A percentile compares a stretch with the other conserved stretches of the same genome.
phyloP scores from a whole-genome alignment of 2,329 filamentous ascomycete genomes.

The Aspergillus ibericus region DNA sequence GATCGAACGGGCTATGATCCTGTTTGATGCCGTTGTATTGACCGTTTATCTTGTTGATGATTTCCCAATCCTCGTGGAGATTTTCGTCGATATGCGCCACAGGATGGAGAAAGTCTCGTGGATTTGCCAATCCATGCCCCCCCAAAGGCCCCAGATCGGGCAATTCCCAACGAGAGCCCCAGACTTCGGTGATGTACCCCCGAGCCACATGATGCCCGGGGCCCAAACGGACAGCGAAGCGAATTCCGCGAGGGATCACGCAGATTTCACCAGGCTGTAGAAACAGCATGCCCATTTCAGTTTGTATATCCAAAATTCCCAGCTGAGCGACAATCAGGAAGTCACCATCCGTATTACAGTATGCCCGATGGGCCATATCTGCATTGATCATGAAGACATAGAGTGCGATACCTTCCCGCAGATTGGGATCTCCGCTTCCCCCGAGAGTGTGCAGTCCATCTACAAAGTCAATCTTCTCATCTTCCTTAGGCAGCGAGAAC shows the following conservation, averaged over 20 bases:
- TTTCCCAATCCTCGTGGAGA: slow-evolving; percentile 51
- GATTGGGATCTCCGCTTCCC: slow-evolving; percentile 54
- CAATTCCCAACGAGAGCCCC: slow-evolving; percentile 60
- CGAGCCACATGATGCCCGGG: slow-evolving; percentile 54
- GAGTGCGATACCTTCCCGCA: slow-evolving; percentile 53
- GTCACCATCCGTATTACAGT: slow-evolving; percentile 63
- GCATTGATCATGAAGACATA: slow-evolving; percentile 57
- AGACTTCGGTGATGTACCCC: slow-evolving; percentile 65
- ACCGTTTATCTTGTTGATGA: slow-evolving; percentile 62
- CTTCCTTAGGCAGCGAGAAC: slow-evolving; percentile 49
- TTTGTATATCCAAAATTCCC: slow-evolving; percentile 63
- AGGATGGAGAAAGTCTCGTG: slow-evolving; percentile 62
- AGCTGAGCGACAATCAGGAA: slow-evolving; percentile 63
- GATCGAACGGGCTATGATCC: slow-evolving; percentile 64
- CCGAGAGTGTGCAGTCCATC: slow-evolving; percentile 55
- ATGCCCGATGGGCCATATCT: slow-evolving; percentile 55
- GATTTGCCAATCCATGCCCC: slow-evolving; percentile 64
- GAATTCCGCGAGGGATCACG: slow-evolving; percentile 61
- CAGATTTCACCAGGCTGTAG: slow-evolving; percentile 64
- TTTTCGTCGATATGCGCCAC: slow-evolving; percentile 57
- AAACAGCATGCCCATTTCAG: slow-evolving; percentile 61
- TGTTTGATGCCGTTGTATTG: slow-evolving; percentile 58
- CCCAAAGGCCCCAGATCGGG: slow-evolving; percentile 65
- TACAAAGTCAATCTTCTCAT: slow-evolving; percentile 56
- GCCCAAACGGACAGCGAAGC: slow-evolving; percentile 57